Evolutionary conservation across 2,329 filamentous ascomycete genomes (phyloP), one percentile per base, ranked within the genome.

Genomic region (Hawksworthiomyces lignivorus): DNA sequence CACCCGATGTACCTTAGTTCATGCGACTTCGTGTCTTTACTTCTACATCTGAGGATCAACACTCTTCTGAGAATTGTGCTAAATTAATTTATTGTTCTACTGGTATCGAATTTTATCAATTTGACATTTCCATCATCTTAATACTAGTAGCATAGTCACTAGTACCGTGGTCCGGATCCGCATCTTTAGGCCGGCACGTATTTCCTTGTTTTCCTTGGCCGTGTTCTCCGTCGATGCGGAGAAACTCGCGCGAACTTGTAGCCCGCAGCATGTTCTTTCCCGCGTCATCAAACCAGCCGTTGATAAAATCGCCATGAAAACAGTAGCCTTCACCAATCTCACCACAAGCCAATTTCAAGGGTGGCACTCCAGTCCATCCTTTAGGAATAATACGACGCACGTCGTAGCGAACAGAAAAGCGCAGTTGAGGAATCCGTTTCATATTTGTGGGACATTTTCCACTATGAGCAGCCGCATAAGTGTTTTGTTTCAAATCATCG

Each of bases 341-440:
- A 17, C 34, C 55, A 41, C 62, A 68, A 3, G 67, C 61, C 6
- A 70, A 56, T 52, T 67, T 62, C 30, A 70, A 49, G 6, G 68
- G 68, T 21, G 67, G 60, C 3, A 57, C 56, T n/a, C 68, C 68
- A n/a, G n/a, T 59, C 68, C 68, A 72, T 5, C 68, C 67, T 31
- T 61, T 50, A 1, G 67, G 62, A 19, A 70, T 51, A 2, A 52
- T 59, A 33, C 60, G 59, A 31, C 63, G 59, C 9, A 65, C 52
- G 48, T 69, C 64, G 51, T 67, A 69, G 28, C 65, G 61, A 43
- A 71, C 60, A 11, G 59, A 64, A 53, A 70, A 70, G 43, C 68
- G 62, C n/a, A 70, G 58, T 45, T 63, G 62, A 1, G 68, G 65
- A 59, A 71, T 68, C 19, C 60, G 55, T 51, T 65, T 66, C 62